These are phyloP conservation scores for Medicago arabica DNA, from an alignment of 306 rosid genomes.

Conservation along the genomic window DNA sequence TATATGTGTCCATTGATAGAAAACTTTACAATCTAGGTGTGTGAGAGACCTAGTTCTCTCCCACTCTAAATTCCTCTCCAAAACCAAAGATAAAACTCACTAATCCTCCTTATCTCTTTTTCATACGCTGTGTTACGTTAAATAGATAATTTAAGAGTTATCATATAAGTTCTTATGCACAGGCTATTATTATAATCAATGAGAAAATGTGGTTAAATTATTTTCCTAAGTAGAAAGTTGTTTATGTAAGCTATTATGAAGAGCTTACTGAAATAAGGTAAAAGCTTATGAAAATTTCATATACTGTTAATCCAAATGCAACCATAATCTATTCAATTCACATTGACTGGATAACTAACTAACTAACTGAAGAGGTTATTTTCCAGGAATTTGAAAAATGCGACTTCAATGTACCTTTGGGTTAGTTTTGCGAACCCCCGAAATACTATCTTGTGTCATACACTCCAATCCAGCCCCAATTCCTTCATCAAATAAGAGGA, in stretches of 20 bases:
- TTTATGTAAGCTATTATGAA: neutral
- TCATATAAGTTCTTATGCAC: too few relatives aligned
- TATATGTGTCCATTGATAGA: neutral
- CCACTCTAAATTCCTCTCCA: too few relatives aligned
- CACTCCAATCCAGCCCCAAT: constrained; percentile 92
- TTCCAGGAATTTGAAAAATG: neutral
- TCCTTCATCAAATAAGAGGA: constrained; percentile 54
- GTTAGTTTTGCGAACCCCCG: constrained; percentile 40
- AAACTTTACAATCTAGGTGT: neutral
- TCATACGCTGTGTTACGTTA: too few relatives aligned
- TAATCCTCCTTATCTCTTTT: too few relatives aligned
- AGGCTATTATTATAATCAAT: too few relatives aligned
- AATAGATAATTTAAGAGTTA: too few relatives aligned
- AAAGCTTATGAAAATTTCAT: neutral
- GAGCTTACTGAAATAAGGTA: neutral
- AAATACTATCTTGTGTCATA: constrained; percentile 62
- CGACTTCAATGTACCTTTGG: constrained; percentile 60
- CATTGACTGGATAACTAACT: neutral
- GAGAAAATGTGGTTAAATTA: too few relatives aligned
- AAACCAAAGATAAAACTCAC: too few relatives aligned
- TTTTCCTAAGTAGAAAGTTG: too few relatives aligned
- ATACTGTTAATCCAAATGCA: neutral
- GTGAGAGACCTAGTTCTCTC: too few relatives aligned
- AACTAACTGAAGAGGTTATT: neutral
- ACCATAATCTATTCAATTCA: neutral